phyloP scores from a whole-genome alignment of 192 early-diverging fungal species.

The Chytriomyces confervae region DNA sequence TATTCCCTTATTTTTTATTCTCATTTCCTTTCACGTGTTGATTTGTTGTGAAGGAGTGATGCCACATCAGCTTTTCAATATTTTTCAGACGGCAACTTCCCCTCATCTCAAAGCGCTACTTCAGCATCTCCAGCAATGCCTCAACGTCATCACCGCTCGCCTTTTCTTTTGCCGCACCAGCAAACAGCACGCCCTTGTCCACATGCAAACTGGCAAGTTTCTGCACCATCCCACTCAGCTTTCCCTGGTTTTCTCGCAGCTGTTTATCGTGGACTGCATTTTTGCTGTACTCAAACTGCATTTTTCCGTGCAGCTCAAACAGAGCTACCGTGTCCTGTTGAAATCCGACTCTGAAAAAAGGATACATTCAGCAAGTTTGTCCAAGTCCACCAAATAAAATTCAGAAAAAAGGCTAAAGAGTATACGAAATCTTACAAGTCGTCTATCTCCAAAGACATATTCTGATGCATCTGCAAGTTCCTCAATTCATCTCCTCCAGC shows the following conservation, averaged over 20 bases:
- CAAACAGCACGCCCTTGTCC: not conserved
- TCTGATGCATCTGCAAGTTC: not conserved
- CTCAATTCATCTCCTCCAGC: not conserved
- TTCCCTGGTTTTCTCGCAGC: not conserved
- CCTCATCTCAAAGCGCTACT: too few species aligned
- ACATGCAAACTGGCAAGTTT: not conserved
- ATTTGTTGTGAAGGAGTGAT: too few species aligned
- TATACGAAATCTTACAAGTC: not conserved
- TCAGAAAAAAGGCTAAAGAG: not conserved
- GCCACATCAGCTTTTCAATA: too few species aligned
- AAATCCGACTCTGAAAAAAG: not conserved
- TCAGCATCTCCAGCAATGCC: too few species aligned
- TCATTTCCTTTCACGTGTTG: too few species aligned
- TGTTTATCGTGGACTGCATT: not conserved
- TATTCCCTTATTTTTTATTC: too few species aligned
- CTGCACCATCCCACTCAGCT: not conserved
- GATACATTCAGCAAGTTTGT: not conserved
- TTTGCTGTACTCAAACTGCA: not conserved
- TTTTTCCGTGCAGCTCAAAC: not conserved
- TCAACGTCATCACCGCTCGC: too few species aligned
- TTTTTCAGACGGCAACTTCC: too few species aligned
- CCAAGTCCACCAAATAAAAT: not conserved
- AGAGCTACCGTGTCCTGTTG: not conserved
- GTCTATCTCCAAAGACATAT: conserved; percentile 7
- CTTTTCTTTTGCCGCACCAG: too few species aligned